Base-by-base conservation (phyloP, 305 asterid species). In the Rubia balearica region DNA sequence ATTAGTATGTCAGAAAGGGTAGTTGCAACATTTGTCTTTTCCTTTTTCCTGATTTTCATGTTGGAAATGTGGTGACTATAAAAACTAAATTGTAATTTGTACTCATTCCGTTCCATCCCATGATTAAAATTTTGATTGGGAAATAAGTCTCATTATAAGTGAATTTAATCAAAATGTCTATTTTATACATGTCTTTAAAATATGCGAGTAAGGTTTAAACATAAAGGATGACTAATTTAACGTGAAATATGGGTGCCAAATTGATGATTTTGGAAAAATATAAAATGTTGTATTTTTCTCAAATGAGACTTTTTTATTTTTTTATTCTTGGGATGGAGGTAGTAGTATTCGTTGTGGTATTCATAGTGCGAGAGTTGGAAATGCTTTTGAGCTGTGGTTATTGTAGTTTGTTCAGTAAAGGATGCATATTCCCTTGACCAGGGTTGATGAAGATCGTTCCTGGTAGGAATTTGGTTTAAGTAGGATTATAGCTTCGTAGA, bases 401-500 rank as follows among this genome's bases (percentile, higher is more conserved):
- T n/a, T n/a, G n/a, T n/a, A n/a, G n/a, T n/a, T n/a, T n/a, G n/a
- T n/a, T n/a, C n/a, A n/a, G n/a, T n/a, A n/a, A n/a, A n/a, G n/a
- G n/a, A n/a, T n/a, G n/a, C n/a, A n/a, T n/a, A n/a, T n/a, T n/a
- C n/a, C n/a, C n/a, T n/a, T n/a, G n/a, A n/a, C n/a, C n/a, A n/a
- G n/a, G n/a, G n/a, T n/a, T 56, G 11, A 6, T 56, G 1, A 16
- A 63, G 14, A 1, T 62, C 2, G 9, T 53, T 22, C 51, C 6
- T 36, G 7, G 5, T 69, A 13, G 53, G 33, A 33, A 21, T 21
- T 22, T 14, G 51, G 12, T 40, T 30, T 7, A 36, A 21, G 13
- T 14, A 56, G 55, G 19, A 21, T 70, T 12, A 7, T 61, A 45
- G 74, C 38, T 70, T 70, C 36, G 13, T 70, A 4, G 12, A 70